phyloP scores from a whole-genome alignment of 331 rosid species.

The Phaseolus coccineus region DNA sequence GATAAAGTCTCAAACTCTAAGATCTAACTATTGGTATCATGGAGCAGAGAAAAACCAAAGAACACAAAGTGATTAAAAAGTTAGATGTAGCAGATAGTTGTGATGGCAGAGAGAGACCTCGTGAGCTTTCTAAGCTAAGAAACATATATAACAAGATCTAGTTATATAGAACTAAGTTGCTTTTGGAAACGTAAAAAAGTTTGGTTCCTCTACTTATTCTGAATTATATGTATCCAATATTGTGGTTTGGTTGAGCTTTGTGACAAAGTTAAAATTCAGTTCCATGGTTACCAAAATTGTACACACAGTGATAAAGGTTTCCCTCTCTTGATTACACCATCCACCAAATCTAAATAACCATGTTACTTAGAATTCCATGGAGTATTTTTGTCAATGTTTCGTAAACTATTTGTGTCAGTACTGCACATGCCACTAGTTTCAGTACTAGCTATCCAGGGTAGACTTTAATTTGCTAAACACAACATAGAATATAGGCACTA shows the following conservation, averaged over 20 bases:
- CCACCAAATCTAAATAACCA: conserved; percentile 35
- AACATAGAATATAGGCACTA: conserved; percentile 34
- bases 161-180: not conserved
- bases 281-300: conserved; percentile 43
- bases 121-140: not conserved
- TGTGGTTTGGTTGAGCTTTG: conserved; percentile 26
- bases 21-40: not conserved
- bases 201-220: conserved; percentile 24
- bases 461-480: conserved; percentile 35
- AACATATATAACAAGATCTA: not conserved
- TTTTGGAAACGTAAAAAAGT: conserved; percentile 36
- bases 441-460: conserved; percentile 39
- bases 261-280: conserved; percentile 49
- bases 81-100: not conserved
- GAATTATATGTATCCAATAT: not conserved
- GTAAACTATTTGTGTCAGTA: conserved; percentile 46
- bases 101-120: not conserved
- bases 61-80: conserved; percentile 28
- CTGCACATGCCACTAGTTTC: conserved; percentile 51
- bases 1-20: conserved; percentile 10
- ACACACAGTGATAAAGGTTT: conserved; percentile 36
- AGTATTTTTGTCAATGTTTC: conserved; percentile 47
- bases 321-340: conserved; percentile 6
- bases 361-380: conserved; percentile 32
- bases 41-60: conserved; percentile 5